phyloP scores from a whole-genome alignment of 2,329 filamentous ascomycete species.

The Westerdykella ornata region DNA sequence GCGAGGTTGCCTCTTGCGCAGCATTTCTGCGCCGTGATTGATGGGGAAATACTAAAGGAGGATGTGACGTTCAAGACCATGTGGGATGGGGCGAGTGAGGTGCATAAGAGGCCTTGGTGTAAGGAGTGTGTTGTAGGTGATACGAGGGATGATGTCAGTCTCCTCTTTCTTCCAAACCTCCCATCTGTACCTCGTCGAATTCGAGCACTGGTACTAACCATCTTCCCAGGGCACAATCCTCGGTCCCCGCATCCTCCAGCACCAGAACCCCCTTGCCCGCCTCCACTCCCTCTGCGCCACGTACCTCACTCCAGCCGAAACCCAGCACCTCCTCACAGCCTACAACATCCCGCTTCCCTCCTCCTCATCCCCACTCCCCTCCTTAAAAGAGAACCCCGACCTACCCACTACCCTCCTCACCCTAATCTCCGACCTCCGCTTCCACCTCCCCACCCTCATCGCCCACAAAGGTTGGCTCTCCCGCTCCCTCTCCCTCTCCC shows the following conservation, averaged over 20 bases:
- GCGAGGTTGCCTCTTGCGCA: slow-evolving; percentile 21
- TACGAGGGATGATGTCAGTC: slow-evolving; percentile 42
- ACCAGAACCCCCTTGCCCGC: slow-evolving; percentile 9
- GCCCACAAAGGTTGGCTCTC: slow-evolving; percentile 31
- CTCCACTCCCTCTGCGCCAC: slow-evolving; percentile 12
- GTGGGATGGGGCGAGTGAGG: slow-evolving; percentile 8
- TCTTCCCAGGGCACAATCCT: slow-evolving; percentile 20
- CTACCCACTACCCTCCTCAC: slow-evolving; percentile 14
- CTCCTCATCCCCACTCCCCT: slow-evolving; percentile 32
- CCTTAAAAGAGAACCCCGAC: slow-evolving; percentile 21
- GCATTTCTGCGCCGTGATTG: slow-evolving; percentile 20
- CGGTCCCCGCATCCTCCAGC: slow-evolving; percentile 29
- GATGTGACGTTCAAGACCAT: slow-evolving; percentile 14
- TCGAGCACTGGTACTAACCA: slow-evolving; percentile 14
- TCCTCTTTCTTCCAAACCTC: neutral
- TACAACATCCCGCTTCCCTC: slow-evolving; percentile 36
- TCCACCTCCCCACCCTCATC: slow-evolving; percentile 38
- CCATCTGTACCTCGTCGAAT: neutral
- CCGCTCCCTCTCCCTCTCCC: neutral
- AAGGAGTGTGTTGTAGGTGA: slow-evolving; percentile 44
- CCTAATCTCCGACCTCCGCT: slow-evolving; percentile 43
- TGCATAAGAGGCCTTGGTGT: slow-evolving; percentile 42
- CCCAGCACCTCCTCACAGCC: slow-evolving; percentile 14
- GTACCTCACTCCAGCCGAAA: slow-evolving; percentile 17
- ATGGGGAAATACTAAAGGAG: slow-evolving; percentile 18